Evolutionary conservation across 2,329 filamentous ascomycete species (phyloP).

Genomic region (Colletotrichum australisinense): DNA sequence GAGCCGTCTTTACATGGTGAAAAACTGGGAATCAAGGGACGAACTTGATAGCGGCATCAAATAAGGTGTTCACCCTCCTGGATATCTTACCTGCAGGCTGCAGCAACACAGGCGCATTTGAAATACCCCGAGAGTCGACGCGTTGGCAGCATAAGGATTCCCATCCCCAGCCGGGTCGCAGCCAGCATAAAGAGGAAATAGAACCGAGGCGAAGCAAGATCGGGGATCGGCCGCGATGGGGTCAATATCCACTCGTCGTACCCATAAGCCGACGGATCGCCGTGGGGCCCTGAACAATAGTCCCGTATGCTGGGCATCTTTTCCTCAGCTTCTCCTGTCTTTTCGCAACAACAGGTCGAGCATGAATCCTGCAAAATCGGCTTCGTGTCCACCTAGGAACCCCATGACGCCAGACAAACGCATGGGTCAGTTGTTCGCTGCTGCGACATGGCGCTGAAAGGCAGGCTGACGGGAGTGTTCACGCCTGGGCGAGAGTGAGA

Average conservation of each 20-base stretch:
- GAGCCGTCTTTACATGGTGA: too few relatives aligned
- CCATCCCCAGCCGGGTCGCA: not conserved
- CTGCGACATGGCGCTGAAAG: not conserved
- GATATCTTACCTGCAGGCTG: not conserved
- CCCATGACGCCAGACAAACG: not conserved
- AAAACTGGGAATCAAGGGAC: conserved; percentile 19
- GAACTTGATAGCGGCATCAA: not conserved
- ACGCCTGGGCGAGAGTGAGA: not conserved
- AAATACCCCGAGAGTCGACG: conserved; percentile 8
- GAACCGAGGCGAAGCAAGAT: conserved; percentile 11
- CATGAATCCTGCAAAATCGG: conserved; percentile 13
- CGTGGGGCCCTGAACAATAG: not conserved
- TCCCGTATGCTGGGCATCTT: not conserved
- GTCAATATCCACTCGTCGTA: not conserved
- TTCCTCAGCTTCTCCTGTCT: not conserved
- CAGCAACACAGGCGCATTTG: not conserved
- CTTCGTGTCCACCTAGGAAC: not conserved
- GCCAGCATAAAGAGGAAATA: conserved; percentile 14
- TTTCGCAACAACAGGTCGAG: not conserved
- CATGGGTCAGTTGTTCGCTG: conserved; percentile 9
- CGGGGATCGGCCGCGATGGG: conserved; percentile 11
- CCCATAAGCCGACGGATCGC: conserved; percentile 24
- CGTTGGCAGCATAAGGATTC: not conserved
- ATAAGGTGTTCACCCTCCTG: not conserved
- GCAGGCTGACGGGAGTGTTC: not conserved